Evolutionary conservation across 768 basidiomycete species (phyloP), one percentile per base, ranked within the genome.

Genomic region (Hebeloma cylindrosporum): DNA sequence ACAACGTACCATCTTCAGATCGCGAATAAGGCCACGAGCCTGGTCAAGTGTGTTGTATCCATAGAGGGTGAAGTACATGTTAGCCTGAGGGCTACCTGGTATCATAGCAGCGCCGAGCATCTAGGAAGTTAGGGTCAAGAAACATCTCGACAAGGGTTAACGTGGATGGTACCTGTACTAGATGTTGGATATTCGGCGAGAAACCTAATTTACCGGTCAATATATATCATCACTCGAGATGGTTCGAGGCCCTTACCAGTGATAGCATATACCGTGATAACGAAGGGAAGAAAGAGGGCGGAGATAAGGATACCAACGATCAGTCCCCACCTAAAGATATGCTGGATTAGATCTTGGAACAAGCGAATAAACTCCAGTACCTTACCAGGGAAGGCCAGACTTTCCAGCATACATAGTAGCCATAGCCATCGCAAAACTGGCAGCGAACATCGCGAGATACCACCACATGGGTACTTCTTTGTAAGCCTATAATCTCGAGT

Each of bases 301-400:
- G 80, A 71, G 41, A 85, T 62, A 26, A 81, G 59, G 21, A 84
- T 56, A n/a, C 71, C 68, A 16, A 82, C 71, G 45, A 78, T 63
- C 42, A 79, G 61, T 4, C 70, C 76, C 77, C 77, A 80, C 70
- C 69, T 66, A 22, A 4, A 16, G 25, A 40, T 11, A 38, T 23
- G 20, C 9, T 17, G 7, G 18, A 7, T 8, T 3, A 23, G 23
- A 28, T n/a, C n/a, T n/a, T n/a, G n/a, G n/a, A n/a, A n/a, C n/a
- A 27, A 16, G 8, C 3, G 22, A 35, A 23, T 8, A n/a, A 3
- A 32, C 7, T 23, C 20, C 22, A 5, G 4, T 34, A 39, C n/a
- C 66, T 44, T 54, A 75, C 81, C 81, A 81, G 5, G 81, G 80
- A 25, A 83, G 59, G 4, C 71, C 75, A 7, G 79, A 76, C 40